A percentile compares a stretch with the other conserved stretches of the same genome.
These are phyloP conservation scores for Colletotrichum sp. DNA, from an alignment of 2,329 filamentous ascomycete species.

Conservation along the genomic window DNA sequence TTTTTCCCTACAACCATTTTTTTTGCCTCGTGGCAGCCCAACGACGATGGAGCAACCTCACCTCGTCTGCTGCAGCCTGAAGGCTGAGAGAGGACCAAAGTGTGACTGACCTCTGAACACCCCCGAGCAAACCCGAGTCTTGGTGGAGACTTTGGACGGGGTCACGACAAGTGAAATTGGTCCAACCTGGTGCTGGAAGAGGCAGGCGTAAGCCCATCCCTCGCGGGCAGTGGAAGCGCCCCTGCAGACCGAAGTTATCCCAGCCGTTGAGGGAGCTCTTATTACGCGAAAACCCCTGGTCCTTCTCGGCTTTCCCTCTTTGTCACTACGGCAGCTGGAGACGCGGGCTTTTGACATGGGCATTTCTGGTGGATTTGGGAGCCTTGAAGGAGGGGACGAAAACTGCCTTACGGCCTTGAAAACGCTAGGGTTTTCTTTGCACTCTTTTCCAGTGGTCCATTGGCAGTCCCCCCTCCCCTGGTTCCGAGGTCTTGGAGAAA, in stretches of 20 bases:
- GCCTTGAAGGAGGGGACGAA: background rate
- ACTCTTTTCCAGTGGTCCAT: background rate
- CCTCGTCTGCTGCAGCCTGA: background rate
- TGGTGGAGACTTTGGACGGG: background rate
- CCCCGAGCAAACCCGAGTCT: conserved; percentile 8
- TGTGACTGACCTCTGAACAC: background rate
- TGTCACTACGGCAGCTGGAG: background rate
- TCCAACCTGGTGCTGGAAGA: background rate
- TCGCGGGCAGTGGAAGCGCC: background rate
- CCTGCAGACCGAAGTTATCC: conserved; percentile 10
- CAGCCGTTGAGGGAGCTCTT: background rate
- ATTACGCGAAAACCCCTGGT: conserved; percentile 1
- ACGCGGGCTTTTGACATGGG: background rate
- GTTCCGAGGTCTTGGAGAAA: background rate
- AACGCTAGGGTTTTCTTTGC: background rate
- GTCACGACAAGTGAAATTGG: background rate
- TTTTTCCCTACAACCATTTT: background rate
- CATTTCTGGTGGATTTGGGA: background rate
- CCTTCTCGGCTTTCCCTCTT: background rate
- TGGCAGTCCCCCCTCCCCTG: background rate
- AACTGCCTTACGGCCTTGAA: background rate
- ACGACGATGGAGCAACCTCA: conserved; percentile 2
- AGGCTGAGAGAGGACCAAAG: background rate
- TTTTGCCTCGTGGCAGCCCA: conserved; percentile 14
- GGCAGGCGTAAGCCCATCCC: background rate